Evolutionary conservation across 106 monocot species (phyloP), one percentile per base, ranked within the genome.

Genomic region (Phalaenopsis equestris): DNA sequence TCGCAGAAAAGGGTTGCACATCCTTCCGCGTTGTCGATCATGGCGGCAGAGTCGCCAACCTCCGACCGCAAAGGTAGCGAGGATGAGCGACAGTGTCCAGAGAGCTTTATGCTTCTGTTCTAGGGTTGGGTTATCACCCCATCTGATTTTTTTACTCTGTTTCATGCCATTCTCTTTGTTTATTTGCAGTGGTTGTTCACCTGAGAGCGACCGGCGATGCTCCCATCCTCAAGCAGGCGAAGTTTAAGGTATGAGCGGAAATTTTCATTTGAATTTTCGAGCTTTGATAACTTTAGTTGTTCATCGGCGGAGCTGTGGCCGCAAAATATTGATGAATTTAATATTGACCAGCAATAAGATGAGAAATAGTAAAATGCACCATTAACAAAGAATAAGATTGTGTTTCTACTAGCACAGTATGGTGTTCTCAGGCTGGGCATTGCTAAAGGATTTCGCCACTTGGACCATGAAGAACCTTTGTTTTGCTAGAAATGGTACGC

Each of bases 181-280:
- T 45, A 1, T 7, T 81, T 81, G 80, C 75, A 92, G 97, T 98
- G 42, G 94, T 98, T 68, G 86, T 98, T 79, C 97, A 98, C 79
- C 86, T 98, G 21, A 86, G 94, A 82, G 89, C 97, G 41, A 98
- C 97, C 2, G 94, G 97, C 1, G 94, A 94, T 45, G 97, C 90
- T 80, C 97, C 97, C 18, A 94, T 94, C n/a, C 92, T 98, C 42
- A 98, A 98, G 81, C 94, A 98, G 70, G 80, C 89, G 37, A 97
- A 97, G 72, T 97, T 92, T 84, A 94, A 92, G 96, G 94, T 92
- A 49, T 61, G 36, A 2, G 3, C 72, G 43, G 5, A 37, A 16
- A n/a, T 37, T 75, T 75, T 19, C 36, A 75, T 45, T 42, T 75
- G 11, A 15, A 38, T 6, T 4, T 72, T 38, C 17, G 0, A 2